Evolutionary conservation across 2,329 filamentous ascomycete genomes (phyloP).

Genomic region (Penicillium sp.): DNA sequence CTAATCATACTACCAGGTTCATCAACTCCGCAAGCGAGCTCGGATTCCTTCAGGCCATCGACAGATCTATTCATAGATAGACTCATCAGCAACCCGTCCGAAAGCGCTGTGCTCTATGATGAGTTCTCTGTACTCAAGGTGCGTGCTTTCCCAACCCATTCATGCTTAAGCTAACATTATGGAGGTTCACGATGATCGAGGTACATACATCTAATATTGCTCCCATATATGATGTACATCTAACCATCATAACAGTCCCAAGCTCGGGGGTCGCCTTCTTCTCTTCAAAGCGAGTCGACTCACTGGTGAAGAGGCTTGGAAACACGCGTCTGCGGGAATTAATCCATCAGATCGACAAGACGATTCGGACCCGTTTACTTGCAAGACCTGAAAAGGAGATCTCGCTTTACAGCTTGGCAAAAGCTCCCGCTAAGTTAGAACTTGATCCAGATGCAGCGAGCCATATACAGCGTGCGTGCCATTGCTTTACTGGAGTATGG

Average conservation of each 20-base stretch:
- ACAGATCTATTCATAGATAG: background rate
- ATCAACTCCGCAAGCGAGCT: background rate
- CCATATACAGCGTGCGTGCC: background rate
- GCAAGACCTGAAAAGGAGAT: background rate
- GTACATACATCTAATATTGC: background rate
- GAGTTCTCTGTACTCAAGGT: background rate
- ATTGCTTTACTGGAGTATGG: too few species aligned
- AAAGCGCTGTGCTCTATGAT: background rate
- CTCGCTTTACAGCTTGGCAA: background rate
- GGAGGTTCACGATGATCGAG: background rate
- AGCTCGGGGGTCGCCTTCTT: constrained; percentile 8
- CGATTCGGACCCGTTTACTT: constrained; percentile 2
- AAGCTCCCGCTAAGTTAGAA: background rate
- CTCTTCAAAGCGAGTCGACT: constrained; percentile 1
- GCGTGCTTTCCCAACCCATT: too few species aligned
- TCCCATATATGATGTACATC: background rate
- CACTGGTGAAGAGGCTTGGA: constrained; percentile 5
- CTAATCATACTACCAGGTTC: too few species aligned
- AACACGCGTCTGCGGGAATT: background rate
- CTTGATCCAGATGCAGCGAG: background rate
- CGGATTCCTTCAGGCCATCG: background rate
- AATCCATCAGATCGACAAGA: constrained; percentile 2
- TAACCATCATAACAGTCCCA: background rate
- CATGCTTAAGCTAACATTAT: background rate
- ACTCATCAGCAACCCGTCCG: background rate